These are phyloP conservation scores for Monosporascus cannonballus DNA, from an alignment of 2,329 filamentous ascomycete species.

Conservation along the genomic window DNA sequence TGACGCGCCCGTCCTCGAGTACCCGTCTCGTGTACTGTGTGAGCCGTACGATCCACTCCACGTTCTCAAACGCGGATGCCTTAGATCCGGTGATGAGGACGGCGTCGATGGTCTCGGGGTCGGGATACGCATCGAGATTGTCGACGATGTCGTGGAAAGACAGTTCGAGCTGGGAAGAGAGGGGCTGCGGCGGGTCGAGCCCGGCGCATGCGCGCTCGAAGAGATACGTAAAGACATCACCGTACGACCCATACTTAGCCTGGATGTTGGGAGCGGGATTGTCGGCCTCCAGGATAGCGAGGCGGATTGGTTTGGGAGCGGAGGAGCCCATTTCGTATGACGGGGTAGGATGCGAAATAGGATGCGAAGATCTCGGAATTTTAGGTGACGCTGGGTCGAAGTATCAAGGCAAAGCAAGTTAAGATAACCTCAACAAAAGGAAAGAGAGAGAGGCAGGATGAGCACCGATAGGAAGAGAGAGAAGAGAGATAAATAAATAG, in stretches of 20 bases:
- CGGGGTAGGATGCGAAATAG: background rate
- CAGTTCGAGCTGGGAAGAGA: slow-evolving; percentile 48
- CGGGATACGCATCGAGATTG: slow-evolving; percentile 60
- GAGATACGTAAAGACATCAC: slow-evolving; percentile 60
- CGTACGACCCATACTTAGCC: slow-evolving; percentile 65
- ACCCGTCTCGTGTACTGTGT: slow-evolving; percentile 60
- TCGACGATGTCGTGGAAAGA: slow-evolving; percentile 66
- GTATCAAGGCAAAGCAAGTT: too few relatives aligned
- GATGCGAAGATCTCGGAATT: background rate
- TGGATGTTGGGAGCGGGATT: slow-evolving; percentile 61
- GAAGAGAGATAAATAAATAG: background rate
- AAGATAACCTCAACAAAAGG: too few relatives aligned
- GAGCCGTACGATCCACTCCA: slow-evolving; percentile 70
- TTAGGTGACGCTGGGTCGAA: too few relatives aligned
- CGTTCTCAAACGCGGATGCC: slow-evolving; percentile 66
- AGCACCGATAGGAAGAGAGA: background rate
- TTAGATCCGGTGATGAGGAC: slow-evolving; percentile 74
- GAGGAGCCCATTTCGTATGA: slow-evolving; percentile 22
- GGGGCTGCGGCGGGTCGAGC: slow-evolving; percentile 32
- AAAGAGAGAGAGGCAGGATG: too few relatives aligned
- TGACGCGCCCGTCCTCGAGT: slow-evolving; percentile 55
- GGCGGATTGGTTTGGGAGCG: slow-evolving; percentile 50
- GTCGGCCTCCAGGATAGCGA: slow-evolving; percentile 87
- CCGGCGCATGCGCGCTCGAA: slow-evolving; percentile 47
- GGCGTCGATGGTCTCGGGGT: slow-evolving; percentile 70